Conservation (phyloP, 139 green algal species). For the Tetradesmus lagerheimii region DNA sequence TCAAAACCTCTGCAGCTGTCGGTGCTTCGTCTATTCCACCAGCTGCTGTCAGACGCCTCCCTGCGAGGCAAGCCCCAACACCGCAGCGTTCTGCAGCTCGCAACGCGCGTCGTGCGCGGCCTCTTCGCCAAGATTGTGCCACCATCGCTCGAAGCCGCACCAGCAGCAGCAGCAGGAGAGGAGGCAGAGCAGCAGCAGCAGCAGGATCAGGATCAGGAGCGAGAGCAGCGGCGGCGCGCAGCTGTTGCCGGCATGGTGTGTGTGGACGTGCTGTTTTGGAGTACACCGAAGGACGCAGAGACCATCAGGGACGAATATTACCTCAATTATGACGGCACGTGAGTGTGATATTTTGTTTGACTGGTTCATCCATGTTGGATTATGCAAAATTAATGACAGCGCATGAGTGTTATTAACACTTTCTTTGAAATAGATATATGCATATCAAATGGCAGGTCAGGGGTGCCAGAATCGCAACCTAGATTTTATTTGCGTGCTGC, state of each 20-base stretch:
- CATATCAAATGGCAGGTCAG: no score
- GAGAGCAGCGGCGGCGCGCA: slow-evolving; percentile 34
- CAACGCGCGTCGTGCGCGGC: slow-evolving; percentile 62
- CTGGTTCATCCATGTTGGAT: no score
- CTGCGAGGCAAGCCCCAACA: slow-evolving; percentile 51
- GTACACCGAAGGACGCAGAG: slow-evolving; percentile 57
- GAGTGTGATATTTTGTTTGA: not conserved
- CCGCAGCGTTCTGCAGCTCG: slow-evolving; percentile 59
- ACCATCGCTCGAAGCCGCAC: not conserved
- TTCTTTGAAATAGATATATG: no score
- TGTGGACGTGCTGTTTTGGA: slow-evolving; percentile 91
- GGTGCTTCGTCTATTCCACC: slow-evolving; percentile 81
- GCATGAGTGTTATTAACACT: no score
- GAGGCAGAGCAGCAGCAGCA: slow-evolving; percentile 23
- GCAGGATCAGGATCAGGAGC: not conserved
- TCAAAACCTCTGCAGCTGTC: slow-evolving; percentile 68
- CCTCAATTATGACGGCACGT: not conserved
- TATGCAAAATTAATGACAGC: no score
- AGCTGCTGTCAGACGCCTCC: slow-evolving; percentile 67
- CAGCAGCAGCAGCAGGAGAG: slow-evolving; percentile 43
- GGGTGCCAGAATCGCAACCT: no score
- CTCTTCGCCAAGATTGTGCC: slow-evolving; percentile 69
- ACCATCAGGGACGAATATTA: slow-evolving; percentile 77
- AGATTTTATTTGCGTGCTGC: no score
- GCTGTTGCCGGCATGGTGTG: slow-evolving; percentile 69